phyloP scores from a whole-genome alignment of 1,284 basidiomycete species.

The Ceratorhiza oryzae-sativae region DNA sequence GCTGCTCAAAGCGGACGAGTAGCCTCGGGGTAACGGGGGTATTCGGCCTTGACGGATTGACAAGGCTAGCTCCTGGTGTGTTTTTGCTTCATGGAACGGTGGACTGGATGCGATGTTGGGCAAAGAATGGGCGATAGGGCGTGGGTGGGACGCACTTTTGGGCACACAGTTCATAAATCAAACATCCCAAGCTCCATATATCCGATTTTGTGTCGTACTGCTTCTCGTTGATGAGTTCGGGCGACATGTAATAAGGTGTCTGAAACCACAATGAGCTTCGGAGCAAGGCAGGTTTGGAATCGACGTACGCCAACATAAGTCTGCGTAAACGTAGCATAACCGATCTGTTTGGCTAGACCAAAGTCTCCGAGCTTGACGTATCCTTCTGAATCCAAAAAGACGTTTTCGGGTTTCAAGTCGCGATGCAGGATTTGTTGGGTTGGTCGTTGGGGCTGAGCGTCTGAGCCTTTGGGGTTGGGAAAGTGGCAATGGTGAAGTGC shows the following conservation, averaged over 20 bases:
- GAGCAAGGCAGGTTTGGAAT: neutral
- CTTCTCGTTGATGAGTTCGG: slow-evolving; percentile 95
- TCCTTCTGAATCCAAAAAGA: slow-evolving; percentile 82
- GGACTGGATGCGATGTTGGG: slow-evolving; percentile 55
- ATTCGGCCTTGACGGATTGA: slow-evolving; percentile 86
- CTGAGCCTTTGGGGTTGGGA: slow-evolving; percentile 46
- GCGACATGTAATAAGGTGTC: slow-evolving; percentile 99
- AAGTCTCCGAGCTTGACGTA: slow-evolving; percentile 95
- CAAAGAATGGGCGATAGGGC: neutral
- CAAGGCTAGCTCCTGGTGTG: slow-evolving; percentile 82
- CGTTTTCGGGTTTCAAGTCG: slow-evolving; percentile 97
- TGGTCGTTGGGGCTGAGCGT: slow-evolving; percentile 21
- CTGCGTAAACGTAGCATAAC: slow-evolving; percentile 85
- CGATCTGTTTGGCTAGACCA: slow-evolving; percentile 91
- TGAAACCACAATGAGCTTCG: slow-evolving; percentile 48
- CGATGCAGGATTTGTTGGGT: slow-evolving; percentile 85
- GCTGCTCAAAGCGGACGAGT: slow-evolving; percentile 73
- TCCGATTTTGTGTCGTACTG: slow-evolving; percentile 97
- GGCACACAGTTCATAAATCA: slow-evolving; percentile 95
- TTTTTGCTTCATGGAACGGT: slow-evolving; percentile 89
- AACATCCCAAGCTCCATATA: slow-evolving; percentile 96
- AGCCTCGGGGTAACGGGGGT: slow-evolving; percentile 82
- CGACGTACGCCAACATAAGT: slow-evolving; percentile 92
- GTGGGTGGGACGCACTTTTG: slow-evolving; percentile 60
- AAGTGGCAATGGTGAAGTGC: slow-evolving; percentile 90